These are phyloP conservation scores for Danielia reshetovae DNA, from an alignment of 805 yeast genomes.

Conservation along the genomic window DNA sequence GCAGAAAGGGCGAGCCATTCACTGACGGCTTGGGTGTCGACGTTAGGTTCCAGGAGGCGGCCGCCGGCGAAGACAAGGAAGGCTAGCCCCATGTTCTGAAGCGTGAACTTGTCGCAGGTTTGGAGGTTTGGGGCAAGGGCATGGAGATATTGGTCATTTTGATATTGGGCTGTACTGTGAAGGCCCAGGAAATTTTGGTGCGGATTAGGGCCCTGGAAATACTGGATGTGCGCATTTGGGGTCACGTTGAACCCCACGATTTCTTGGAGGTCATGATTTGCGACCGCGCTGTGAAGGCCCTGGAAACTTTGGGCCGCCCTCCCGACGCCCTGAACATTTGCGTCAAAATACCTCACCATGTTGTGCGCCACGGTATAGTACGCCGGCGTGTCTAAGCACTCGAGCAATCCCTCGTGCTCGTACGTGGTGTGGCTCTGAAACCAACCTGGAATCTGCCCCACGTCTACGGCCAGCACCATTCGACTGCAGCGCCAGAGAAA, in stretches of 20 bases:
- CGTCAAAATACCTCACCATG: conserved; percentile 2
- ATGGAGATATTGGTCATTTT: no score
- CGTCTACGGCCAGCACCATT: neutral
- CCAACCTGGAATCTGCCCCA: neutral
- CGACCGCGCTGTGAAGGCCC: no score
- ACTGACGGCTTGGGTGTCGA: neutral
- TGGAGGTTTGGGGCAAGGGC: no score
- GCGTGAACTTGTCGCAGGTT: conserved; percentile 5
- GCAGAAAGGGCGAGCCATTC: conserved; percentile 8
- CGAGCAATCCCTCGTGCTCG: conserved; percentile 10
- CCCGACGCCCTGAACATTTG: no score
- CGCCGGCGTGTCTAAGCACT: conserved; percentile 9
- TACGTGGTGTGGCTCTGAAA: conserved; percentile 8
- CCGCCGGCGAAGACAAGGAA: neutral
- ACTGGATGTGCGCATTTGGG: no score
- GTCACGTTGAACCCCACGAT: no score
- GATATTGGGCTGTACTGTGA: no score
- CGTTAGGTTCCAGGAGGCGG: neutral
- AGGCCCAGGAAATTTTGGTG: no score
- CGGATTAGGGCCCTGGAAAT: no score
- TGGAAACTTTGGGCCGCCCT: no score
- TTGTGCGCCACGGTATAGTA: conserved; percentile 11
- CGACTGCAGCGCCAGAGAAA: no score
- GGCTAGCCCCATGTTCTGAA: conserved; percentile 8
- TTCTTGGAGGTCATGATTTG: no score